Base-by-base conservation (phyloP, 23 red algal genomes). In the Pyropia haitanensis region DNA sequence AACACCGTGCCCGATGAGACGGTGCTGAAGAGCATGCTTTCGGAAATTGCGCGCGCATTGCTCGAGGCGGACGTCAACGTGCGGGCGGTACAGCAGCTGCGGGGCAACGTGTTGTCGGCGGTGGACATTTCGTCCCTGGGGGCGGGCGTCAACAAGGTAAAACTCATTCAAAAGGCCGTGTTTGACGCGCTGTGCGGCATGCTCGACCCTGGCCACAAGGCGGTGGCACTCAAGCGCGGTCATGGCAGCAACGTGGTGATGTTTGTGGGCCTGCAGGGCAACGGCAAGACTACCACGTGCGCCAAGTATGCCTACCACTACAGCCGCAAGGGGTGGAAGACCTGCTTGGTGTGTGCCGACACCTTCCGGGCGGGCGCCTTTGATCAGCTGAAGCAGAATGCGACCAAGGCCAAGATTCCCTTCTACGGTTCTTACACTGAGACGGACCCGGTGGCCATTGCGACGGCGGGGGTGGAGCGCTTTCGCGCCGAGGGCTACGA, bases 1-100 rank as follows among this genome's bases (percentile, higher is more conserved):
- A 69, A 71, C 56, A 89, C 85, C 5, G 92, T 96, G 39, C 80
- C 90, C 19, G 92, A 96, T 51, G 92, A 96, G 76, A 65, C 71
- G 19, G 77, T 80, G 5, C 62, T 96, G 15, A 82, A 96, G 31
- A 79, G 85, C 10, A 78, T 88, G 78, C 92, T 96, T 9, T 87
- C 87, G 51, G 83, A 96, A 53, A 81, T 96, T 14, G 59, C 79
- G 19, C 71, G 80, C 20, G 92, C 92, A 3, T 66, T 96, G 15
- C 75, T 96, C 19, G 92, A 96, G 63, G 92, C 92, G 10, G 92
- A 96, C 73, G 92, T 96, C 3, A 96, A 96, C 63, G 80, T 96
- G 23, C 83, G 78, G 59, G 62, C 49, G 30, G 92, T 96, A 7
- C 71, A 67, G 28, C 53, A 79, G 46, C 79, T 96, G 60, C 63